phyloP scores from a whole-genome alignment of 345 rosid genomes.

The Adansonia digitata region DNA sequence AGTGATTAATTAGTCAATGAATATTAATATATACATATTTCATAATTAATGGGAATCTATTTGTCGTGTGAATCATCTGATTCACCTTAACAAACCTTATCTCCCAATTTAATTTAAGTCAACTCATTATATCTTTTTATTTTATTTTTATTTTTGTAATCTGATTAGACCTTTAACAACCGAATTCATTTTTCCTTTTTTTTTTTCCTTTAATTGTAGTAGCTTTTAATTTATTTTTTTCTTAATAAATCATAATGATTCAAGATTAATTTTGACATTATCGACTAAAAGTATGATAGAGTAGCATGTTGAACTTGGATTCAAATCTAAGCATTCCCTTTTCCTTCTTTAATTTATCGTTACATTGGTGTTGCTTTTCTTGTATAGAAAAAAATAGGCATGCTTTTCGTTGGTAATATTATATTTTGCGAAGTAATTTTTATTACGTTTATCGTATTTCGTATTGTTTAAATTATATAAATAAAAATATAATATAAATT shows the following conservation, averaged over 20 bases:
- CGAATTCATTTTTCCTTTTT: not conserved
- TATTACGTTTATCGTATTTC: too few species aligned
- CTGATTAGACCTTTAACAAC: slow-evolving; percentile 27
- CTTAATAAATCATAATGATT: not conserved
- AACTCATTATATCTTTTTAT: not conserved
- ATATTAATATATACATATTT: too few species aligned
- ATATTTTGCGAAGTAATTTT: too few species aligned
- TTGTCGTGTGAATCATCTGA: slow-evolving; percentile 20
- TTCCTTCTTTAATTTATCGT: too few species aligned
- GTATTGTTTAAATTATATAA: too few species aligned
- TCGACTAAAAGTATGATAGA: too few species aligned
- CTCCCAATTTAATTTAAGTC: slow-evolving; percentile 10
- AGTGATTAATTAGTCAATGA: not conserved
- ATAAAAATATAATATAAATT: too few species aligned
- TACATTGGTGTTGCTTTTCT: too few species aligned
- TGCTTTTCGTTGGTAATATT: too few species aligned
- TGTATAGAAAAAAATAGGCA: too few species aligned
- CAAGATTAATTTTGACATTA: not conserved
- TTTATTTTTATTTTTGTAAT: not conserved
- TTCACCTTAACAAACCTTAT: not conserved
- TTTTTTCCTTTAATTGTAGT: not conserved
- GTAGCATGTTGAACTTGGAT: too few species aligned
- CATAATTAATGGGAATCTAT: slow-evolving; percentile 10
- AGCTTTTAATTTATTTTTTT: not conserved
- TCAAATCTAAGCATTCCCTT: too few species aligned